Evolutionary conservation across 2,329 filamentous ascomycete genomes (phyloP).

Genomic region (Sarocladium kiliense): DNA sequence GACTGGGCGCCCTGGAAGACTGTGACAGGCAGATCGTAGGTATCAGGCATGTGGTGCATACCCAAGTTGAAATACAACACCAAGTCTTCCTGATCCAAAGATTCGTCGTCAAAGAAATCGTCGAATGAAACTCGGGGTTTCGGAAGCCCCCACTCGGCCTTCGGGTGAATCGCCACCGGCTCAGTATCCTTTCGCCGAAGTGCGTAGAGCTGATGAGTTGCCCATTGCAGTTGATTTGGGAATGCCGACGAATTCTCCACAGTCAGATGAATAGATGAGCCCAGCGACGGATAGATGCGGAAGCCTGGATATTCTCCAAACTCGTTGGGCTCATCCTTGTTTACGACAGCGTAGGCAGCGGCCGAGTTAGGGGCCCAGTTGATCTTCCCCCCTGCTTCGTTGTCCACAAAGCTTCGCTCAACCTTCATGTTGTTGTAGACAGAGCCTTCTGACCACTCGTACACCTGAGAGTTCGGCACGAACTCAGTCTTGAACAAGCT

Average conservation of each 20-base stretch:
- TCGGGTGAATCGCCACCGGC: slow-evolving; percentile 36
- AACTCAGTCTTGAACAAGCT: slow-evolving; percentile 32
- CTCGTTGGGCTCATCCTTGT: slow-evolving; percentile 40
- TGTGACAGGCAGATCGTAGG: slow-evolving; percentile 44
- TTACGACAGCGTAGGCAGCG: slow-evolving; percentile 45
- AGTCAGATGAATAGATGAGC: slow-evolving; percentile 32
- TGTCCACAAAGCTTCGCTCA: slow-evolving; percentile 33
- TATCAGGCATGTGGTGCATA: slow-evolving; percentile 54
- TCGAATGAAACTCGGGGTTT: too few species aligned
- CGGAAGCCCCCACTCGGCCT: too few species aligned
- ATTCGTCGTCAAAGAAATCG: too few species aligned
- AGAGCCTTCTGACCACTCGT: slow-evolving; percentile 44
- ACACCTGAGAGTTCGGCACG: slow-evolving; percentile 26
- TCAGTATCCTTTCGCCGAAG: slow-evolving; percentile 48
- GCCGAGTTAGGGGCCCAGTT: slow-evolving; percentile 43
- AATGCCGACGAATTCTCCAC: slow-evolving; percentile 42
- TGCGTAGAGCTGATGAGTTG: slow-evolving; percentile 45
- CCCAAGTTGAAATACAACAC: slow-evolving; percentile 49
- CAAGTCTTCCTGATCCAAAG: slow-evolving; percentile 29
- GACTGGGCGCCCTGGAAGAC: slow-evolving; percentile 12
- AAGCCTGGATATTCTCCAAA: slow-evolving; percentile 50
- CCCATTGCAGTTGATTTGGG: slow-evolving; percentile 40
- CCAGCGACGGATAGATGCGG: slow-evolving; percentile 25
- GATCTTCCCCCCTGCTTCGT: slow-evolving; percentile 37
- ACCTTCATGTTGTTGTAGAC: slow-evolving; percentile 48